A percentile compares a stretch with the other conserved stretches of the same genome.
Evolutionary conservation across 106 monocot genomes (phyloP).

Genomic region (Dioscorea dumetorum): DNA sequence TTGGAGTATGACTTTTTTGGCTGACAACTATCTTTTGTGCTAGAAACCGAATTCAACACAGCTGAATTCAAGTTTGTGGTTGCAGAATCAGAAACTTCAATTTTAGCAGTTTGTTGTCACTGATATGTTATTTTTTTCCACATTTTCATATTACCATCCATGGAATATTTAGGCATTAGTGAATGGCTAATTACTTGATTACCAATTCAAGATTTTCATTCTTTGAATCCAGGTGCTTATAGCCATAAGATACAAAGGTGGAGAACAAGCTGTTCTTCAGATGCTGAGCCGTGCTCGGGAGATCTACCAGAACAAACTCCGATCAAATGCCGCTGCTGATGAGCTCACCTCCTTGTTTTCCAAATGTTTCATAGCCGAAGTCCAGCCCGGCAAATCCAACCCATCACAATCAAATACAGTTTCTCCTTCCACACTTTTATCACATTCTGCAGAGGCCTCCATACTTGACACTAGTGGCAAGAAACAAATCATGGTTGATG

Average conservation of each 20-base stretch:
- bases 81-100: too few species aligned
- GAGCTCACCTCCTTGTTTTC: slow-evolving; percentile 84
- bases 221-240: slow-evolving; percentile 36
- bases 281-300: slow-evolving; percentile 65
- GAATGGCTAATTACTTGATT: too few species aligned
- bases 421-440: slow-evolving; percentile 6
- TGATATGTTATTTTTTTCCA: too few species aligned
- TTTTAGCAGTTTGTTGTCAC: too few species aligned
- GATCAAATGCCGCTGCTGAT: slow-evolving; percentile 31
- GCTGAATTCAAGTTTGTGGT: too few species aligned
- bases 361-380: slow-evolving; percentile 78
- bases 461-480: slow-evolving; percentile 78
- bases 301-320: slow-evolving; percentile 56
- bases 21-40: too few species aligned
- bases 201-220: too few species aligned
- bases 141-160: too few species aligned
- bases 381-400: slow-evolving; percentile 17
- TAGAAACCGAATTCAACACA: too few species aligned
- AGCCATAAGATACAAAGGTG: slow-evolving; percentile 63
- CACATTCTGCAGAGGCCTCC: slow-evolving; percentile 21
- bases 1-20: too few species aligned
- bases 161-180: too few species aligned
- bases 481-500: slow-evolving; percentile 79
- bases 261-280: slow-evolving; percentile 66
- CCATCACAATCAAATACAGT: neutral